Evolutionary conservation across 208 protist genomes (phyloP), one percentile per base, ranked within the genome.

Genomic region (Trypanosoma theileri): DNA sequence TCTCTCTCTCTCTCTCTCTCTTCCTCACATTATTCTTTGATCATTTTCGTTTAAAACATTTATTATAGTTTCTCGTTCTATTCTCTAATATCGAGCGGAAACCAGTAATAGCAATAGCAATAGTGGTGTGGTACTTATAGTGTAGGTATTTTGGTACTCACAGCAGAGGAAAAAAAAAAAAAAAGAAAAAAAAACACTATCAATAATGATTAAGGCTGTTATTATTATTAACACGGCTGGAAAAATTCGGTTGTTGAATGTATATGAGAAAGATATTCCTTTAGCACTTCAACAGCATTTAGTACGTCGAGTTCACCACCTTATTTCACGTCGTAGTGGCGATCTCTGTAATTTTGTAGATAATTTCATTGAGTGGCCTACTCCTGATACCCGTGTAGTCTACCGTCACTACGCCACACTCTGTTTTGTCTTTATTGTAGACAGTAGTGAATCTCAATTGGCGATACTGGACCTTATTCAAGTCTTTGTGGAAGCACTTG

Each of bases 391-490:
- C 4, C 96, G 96, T 51, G 68, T 99, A 31, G 97, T 99, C 42
- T 99, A 99, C 74, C 85, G 96, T 56, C 97, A 98, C 73, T 99
- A 99, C 79, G 98, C 98, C 13, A 99, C 98, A 3, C 86, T 99
- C 21, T 98, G 96, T 69, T 99, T 99, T 83, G 88, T 99, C 11
- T 99, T 99, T 66, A 81, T 95, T 52, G 98, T 98, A 11, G 98
- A 99, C 82, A 93, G 86, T 21, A 93, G 88, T 19, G 98, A 99
- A 75, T 98, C 89, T 51, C 97, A 99, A 81, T 83, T 99, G 17
- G 98, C 97, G 40, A 99, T 99, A 45, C 80, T 99, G 3, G 98
- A 99, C 78, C 84, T 99, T 12, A 98, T 99, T 61, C 97, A 99
- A 71, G 95, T 99, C 16, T 99, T 99, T 69, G 98, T 99, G 19